Evolutionary conservation across 75 land plant species (phyloP).

Genomic region (Pinus albicaulis): DNA sequence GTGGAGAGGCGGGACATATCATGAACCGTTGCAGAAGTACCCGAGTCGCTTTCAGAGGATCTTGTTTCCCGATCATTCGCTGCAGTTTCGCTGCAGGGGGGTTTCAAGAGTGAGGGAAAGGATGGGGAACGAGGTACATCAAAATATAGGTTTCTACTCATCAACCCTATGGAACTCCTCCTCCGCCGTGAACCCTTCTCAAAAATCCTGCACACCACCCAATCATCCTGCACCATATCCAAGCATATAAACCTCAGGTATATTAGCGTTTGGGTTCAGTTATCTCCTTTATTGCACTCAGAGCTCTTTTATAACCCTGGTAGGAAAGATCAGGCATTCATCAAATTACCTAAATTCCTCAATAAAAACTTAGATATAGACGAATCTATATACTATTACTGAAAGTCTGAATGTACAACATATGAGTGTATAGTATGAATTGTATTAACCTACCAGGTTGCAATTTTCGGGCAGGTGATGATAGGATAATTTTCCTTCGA

Average conservation of each 20-base stretch:
- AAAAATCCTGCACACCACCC: slow-evolving; percentile 67
- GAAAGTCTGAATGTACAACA: too few relatives aligned
- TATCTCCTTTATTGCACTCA: too few relatives aligned
- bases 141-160: not conserved
- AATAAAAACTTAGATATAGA: too few relatives aligned
- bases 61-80: not conserved
- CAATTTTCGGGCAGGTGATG: slow-evolving; percentile 5
- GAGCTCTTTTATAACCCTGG: too few relatives aligned
- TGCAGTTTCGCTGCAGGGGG: not conserved
- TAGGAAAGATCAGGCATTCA: not conserved
- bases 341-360: not conserved
- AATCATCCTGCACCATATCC: slow-evolving; percentile 35
- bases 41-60: not conserved
- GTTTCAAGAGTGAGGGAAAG: not conserved
- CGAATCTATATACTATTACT: too few relatives aligned
- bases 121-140: slow-evolving; percentile 3
- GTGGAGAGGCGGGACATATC: slow-evolving; percentile 2
- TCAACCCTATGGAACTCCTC: not conserved
- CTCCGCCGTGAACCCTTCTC: slow-evolving; percentile 42
- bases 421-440: too few relatives aligned
- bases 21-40: not conserved
- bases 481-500: slow-evolving; percentile 18
- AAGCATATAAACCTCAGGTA: too few relatives aligned
- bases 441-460: slow-evolving; percentile 25
- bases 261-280: too few relatives aligned